Conservation (phyloP, 179 eudicot species). For the Gypsophila paniculata region DNA sequence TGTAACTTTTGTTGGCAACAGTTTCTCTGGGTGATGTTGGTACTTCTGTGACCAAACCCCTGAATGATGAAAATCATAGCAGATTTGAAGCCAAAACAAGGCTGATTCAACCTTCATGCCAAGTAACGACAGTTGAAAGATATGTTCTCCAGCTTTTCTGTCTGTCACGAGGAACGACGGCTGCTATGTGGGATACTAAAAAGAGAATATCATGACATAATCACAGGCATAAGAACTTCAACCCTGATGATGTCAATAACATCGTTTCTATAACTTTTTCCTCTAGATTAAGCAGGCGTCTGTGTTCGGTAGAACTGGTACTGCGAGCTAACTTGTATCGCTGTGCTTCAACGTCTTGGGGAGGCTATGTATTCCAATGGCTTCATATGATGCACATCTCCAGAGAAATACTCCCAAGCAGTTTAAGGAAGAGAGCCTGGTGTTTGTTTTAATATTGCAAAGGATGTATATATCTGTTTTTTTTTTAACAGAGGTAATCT, state of each 20-base stretch:
- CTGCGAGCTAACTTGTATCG: too few relatives aligned
- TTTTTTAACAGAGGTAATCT: too few relatives aligned
- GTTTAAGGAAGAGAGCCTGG: too few relatives aligned
- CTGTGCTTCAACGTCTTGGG: too few relatives aligned
- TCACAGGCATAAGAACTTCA: background rate
- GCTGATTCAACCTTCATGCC: conserved; percentile 38
- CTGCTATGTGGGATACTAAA: conserved; percentile 19
- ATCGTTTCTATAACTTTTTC: background rate
- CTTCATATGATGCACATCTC: too few relatives aligned
- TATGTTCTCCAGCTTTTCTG: conserved; percentile 40
- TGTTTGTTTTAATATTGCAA: too few relatives aligned
- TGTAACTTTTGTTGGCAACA: conserved; percentile 11
- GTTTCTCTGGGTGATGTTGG: conserved; percentile 19
- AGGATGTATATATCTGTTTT: too few relatives aligned
- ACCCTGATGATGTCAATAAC: background rate
- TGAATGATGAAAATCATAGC: conserved; percentile 8
- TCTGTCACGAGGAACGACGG: conserved; percentile 28
- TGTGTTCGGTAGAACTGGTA: background rate
- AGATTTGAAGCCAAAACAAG: conserved; percentile 23
- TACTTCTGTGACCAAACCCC: conserved; percentile 10
- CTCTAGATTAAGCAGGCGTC: conserved; percentile 1
- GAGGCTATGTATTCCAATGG: too few relatives aligned
- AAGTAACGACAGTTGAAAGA: conserved; percentile 51
- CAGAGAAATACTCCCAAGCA: too few relatives aligned
- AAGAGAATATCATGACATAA: conserved; percentile 15